A percentile compares a stretch with the other conserved stretches of the same genome.
These are phyloP conservation scores for Diaporthe sp. DNA, from an alignment of 2,329 filamentous ascomycete genomes.

Conservation along the genomic window DNA sequence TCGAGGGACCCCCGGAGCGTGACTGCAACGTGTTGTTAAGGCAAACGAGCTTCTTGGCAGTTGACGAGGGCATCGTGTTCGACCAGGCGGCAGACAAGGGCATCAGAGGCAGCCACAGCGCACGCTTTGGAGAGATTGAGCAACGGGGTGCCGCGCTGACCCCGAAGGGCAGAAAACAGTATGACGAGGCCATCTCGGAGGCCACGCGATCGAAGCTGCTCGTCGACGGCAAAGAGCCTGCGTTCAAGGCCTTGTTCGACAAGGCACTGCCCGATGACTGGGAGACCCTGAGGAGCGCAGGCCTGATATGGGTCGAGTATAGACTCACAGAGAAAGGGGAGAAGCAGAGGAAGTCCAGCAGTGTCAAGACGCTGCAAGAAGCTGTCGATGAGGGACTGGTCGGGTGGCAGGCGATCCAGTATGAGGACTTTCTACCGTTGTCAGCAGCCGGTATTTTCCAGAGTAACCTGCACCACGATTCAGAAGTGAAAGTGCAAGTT, in stretches of 20 bases:
- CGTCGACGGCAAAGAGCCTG: not conserved
- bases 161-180: slow-evolving; percentile 57
- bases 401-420: slow-evolving; percentile 60
- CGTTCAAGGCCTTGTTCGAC: slow-evolving; percentile 37
- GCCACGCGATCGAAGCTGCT: slow-evolving; percentile 45
- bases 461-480: slow-evolving; percentile 36
- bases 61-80: slow-evolving; percentile 63
- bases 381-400: slow-evolving; percentile 51
- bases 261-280: slow-evolving; percentile 58
- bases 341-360: not conserved
- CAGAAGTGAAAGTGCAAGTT: not conserved
- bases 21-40: slow-evolving; percentile 62
- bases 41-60: slow-evolving; percentile 67
- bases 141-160: slow-evolving; percentile 66
- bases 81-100: slow-evolving; percentile 13
- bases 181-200: slow-evolving; percentile 58
- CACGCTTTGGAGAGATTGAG: slow-evolving; percentile 68
- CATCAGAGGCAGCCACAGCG: slow-evolving; percentile 58
- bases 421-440: slow-evolving; percentile 68
- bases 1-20: slow-evolving; percentile 65
- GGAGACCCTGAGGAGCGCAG: slow-evolving; percentile 51
- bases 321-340: slow-evolving; percentile 42
- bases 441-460: slow-evolving; percentile 63
- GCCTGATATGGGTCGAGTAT: slow-evolving; percentile 58
- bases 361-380: slow-evolving; percentile 2